A percentile compares a stretch with the other conserved stretches of the same genome.
phyloP scores from a whole-genome alignment of 345 rosid genomes.

The Nasturtium officinale region DNA sequence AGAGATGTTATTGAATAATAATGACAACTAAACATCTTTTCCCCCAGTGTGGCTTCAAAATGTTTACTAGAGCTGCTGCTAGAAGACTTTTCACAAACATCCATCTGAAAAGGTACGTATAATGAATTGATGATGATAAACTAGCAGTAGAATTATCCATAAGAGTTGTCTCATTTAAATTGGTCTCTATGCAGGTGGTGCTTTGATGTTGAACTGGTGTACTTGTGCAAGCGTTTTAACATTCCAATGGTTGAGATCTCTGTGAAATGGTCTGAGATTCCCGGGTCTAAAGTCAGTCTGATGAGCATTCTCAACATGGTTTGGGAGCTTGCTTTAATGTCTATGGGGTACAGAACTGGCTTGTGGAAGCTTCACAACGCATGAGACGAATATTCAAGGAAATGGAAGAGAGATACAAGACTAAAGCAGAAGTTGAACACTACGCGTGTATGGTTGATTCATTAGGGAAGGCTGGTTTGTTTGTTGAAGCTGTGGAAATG shows the following conservation, averaged over 20 bases:
- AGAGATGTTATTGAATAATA: conserved; percentile 4
- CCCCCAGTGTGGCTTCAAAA: conserved; percentile 96
- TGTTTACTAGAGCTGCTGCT: conserved; percentile 99
- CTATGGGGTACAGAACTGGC: conserved; percentile 79
- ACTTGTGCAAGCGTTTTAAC: conserved; percentile 75
- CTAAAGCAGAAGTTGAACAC: conserved; percentile 50
- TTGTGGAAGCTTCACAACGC: conserved; percentile 62
- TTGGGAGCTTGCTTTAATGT: conserved; percentile 94
- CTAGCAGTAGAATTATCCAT: neutral
- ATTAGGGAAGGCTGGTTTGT: conserved; percentile 63
- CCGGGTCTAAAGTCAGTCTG: conserved; percentile 90
- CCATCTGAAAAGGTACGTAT: conserved; percentile 74
- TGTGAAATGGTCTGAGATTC: conserved; percentile 94
- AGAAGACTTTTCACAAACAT: conserved; percentile 86
- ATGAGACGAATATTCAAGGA: conserved; percentile 49
- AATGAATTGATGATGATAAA: neutral
- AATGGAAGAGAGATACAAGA: conserved; percentile 47
- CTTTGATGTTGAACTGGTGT: conserved; percentile 94
- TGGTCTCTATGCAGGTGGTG: conserved; percentile 75
- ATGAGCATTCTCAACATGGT: conserved; percentile 96
- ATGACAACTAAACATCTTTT: neutral
- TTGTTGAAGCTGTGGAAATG: conserved; percentile 49
- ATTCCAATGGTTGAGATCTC: conserved; percentile 84
- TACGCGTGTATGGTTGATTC: conserved; percentile 71
- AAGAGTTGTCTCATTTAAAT: neutral